These are phyloP conservation scores for Aspergillus uvarum DNA, from an alignment of 2,329 filamentous ascomycete species.

Conservation along the genomic window DNA sequence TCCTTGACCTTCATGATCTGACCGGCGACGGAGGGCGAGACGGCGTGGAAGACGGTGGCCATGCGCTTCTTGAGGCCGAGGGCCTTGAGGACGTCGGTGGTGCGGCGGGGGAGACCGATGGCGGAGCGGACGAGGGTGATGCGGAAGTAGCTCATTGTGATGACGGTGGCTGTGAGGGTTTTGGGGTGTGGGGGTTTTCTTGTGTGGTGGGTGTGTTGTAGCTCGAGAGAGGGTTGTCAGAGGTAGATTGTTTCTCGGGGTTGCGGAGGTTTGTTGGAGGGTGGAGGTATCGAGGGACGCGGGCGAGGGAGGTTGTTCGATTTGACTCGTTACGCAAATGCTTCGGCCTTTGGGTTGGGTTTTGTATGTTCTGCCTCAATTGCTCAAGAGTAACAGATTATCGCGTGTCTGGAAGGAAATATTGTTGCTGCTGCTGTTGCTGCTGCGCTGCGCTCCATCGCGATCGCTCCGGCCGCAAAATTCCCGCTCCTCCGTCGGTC, in stretches of 20 bases:
- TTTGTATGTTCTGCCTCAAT: neutral
- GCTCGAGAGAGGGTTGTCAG: too few relatives aligned
- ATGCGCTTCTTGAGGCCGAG: constrained; percentile 82
- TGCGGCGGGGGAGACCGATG: constrained; percentile 81
- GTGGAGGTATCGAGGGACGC: too few relatives aligned
- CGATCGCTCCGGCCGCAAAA: constrained; percentile 12
- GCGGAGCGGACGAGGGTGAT: constrained; percentile 86
- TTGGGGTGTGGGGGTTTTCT: too few relatives aligned
- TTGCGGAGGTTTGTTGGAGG: neutral
- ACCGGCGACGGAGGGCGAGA: constrained; percentile 76
- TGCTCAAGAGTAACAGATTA: neutral
- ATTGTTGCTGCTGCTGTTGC: neutral
- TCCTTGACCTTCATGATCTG: constrained; percentile 96
- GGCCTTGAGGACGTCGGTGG: constrained; percentile 75
- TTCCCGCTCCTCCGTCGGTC: constrained; percentile 16
- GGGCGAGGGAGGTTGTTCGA: neutral
- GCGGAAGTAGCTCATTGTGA: constrained; percentile 75
- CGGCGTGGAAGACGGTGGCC: constrained; percentile 86
- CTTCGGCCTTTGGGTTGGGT: neutral
- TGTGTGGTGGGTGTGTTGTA: neutral
- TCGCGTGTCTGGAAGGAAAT: neutral
- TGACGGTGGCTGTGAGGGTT: neutral
- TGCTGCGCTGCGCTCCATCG: neutral
- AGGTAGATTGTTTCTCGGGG: neutral
- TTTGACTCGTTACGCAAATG: neutral